These are phyloP conservation scores for Monosporascus sp. DNA, from an alignment of 2,329 filamentous ascomycete genomes.

Conservation along the genomic window DNA sequence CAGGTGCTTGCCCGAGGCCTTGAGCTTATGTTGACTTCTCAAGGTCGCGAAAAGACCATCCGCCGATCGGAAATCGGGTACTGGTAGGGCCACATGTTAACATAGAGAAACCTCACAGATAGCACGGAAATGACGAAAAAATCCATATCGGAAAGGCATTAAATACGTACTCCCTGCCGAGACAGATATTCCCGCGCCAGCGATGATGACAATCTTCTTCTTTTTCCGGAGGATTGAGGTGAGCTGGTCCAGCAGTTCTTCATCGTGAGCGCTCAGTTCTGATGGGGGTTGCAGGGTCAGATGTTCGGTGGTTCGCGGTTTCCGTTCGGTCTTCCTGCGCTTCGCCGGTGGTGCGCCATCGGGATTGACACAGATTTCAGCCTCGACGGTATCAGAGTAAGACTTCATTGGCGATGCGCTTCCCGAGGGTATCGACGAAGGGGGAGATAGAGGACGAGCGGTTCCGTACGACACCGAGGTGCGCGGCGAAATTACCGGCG, in stretches of 20 bases:
- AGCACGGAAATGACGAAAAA: neutral
- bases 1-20: constrained; percentile 87
- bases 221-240: constrained; percentile 74
- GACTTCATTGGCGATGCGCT: constrained; percentile 47
- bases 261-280: constrained; percentile 43
- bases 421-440: constrained; percentile 41
- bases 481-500: constrained; percentile 45
- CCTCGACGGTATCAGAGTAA: constrained; percentile 31
- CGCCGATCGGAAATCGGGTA: constrained; percentile 93
- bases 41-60: constrained; percentile 84
- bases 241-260: constrained; percentile 64
- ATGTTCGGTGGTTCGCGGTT: constrained; percentile 72
- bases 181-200: constrained; percentile 93
- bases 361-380: constrained; percentile 34
- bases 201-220: constrained; percentile 95
- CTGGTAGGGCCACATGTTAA: constrained; percentile 36
- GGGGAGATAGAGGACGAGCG: constrained; percentile 49
- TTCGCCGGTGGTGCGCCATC: constrained; percentile 69
- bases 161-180: constrained; percentile 66
- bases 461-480: constrained; percentile 29
- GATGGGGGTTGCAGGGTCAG: constrained; percentile 61
- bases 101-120: constrained; percentile 9
- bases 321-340: constrained; percentile 60
- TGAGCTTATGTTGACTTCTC: constrained; percentile 82
- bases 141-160: neutral